phyloP scores from a whole-genome alignment of 2,329 filamentous ascomycete species.

The Talaromyces sp. region DNA sequence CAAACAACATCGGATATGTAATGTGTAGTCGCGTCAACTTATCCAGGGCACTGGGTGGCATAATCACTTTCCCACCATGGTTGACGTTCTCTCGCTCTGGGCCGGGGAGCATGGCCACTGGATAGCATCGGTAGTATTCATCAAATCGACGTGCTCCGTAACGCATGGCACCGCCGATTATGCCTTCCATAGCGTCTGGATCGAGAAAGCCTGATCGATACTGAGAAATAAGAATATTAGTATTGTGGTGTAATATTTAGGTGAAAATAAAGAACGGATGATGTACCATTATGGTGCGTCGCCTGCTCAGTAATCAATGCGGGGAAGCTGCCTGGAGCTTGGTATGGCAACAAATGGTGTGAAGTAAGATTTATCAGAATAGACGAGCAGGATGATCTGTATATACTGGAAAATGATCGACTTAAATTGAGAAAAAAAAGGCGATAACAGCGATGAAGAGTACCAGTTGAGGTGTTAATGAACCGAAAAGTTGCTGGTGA shows the following conservation, averaged over 20 bases:
- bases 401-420: background rate
- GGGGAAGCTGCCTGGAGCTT: conserved; percentile 8
- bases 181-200: conserved; percentile 51
- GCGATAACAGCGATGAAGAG: no score
- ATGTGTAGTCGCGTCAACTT: conserved; percentile 95
- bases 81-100: conserved; percentile 86
- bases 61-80: conserved; percentile 95
- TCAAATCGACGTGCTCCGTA: conserved; percentile 74
- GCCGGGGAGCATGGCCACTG: conserved; percentile 88
- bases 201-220: conserved; percentile 51
- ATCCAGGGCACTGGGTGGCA: conserved; percentile 93
- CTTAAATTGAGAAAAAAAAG: background rate
- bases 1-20: conserved; percentile 95
- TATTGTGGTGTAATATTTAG: background rate
- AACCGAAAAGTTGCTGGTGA: background rate
- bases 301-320: conserved; percentile 3
- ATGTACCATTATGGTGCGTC: conserved; percentile 13
- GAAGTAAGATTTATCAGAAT: background rate
- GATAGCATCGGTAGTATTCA: conserved; percentile 98
- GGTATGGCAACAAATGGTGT: background rate
- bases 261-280: background rate
- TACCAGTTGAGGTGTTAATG: background rate
- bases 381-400: background rate
- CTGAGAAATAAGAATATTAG: conserved; percentile 25
- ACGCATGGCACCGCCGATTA: conserved; percentile 54